Evolutionary conservation across 2,329 filamentous ascomycete genomes (phyloP), one percentile per base, ranked within the genome.

Genomic region (Scedosporium boydii): DNA sequence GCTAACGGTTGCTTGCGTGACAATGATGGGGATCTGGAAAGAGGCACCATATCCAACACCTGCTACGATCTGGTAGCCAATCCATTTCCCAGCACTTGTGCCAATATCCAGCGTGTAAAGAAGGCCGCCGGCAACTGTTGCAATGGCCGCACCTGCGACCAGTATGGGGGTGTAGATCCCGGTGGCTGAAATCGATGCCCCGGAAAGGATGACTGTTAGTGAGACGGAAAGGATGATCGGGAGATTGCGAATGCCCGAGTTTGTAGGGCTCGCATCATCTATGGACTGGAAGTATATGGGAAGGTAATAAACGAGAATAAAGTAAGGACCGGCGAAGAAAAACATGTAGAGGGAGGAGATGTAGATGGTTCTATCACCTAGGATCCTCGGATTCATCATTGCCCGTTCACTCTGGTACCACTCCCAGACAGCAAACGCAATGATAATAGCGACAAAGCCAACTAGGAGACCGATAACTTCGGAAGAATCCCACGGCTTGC

Each of bases 221-320:
- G 65, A 57, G 7, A 63, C 62, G 7, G 62, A 58, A 14, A 67
- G 42, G 5, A 66, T 60, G 2, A 66, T 44, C 26, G 68, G 68
- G 0, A 70, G 38, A 61, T 69, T 68, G 66, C 67, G 64, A 34
- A 70, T 67, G 4, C 70, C 68, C 6, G 68, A 69, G 21, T 71
- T 67, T 0, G 69, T 71, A 0, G 78, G 73, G 1, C 69, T 71
- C 18, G 72, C 72, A 7, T 73, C 75, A 44, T 78, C 72, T 16
- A 80, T 74, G 4, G 77, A 74, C 65, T 79, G 77, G 66, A 80
- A 80, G 75, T 76, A 80, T 42, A 79, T 75, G 1, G 77, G 76
- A 0, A 79, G 63, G 63, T 74, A 78, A 64, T 77, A 78, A 23
- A 78, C 64, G 16, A 68, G 62, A 34, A 72, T 64, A 61, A 73